Conservation (phyloP, 352 stramenopile genomes). For the Pythium aphanidermatum region DNA sequence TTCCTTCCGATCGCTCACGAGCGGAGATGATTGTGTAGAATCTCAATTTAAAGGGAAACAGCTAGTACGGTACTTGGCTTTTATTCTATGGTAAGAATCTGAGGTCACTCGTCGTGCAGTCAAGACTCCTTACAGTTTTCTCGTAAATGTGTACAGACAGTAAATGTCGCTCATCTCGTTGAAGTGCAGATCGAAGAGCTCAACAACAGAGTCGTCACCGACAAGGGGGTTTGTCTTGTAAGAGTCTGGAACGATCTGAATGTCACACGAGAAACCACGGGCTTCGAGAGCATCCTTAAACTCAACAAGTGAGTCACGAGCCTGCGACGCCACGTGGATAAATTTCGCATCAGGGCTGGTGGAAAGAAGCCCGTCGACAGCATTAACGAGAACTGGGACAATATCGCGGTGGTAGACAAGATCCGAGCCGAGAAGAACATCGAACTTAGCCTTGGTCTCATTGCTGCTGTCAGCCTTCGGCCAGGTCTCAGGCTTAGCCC, state of each 20-base stretch:
- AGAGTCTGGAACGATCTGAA: constrained; percentile 65
- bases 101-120: no score
- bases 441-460: constrained; percentile 42
- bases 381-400: constrained; percentile 66
- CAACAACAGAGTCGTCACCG: constrained; percentile 45
- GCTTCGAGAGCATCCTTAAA: constrained; percentile 77
- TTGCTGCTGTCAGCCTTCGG: constrained; percentile 23
- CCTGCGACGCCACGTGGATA: constrained; percentile 74
- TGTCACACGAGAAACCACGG: constrained; percentile 51
- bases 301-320: constrained; percentile 70
- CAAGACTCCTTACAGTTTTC: constrained; percentile 21
- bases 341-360: constrained; percentile 40
- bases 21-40: constrained; percentile 6
- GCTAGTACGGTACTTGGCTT: no score
- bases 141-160: constrained; percentile 81
- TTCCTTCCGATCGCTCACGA: not conserved
- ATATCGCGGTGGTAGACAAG: constrained; percentile 85
- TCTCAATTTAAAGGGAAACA: no score
- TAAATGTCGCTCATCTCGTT: constrained; percentile 89
- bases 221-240: constrained; percentile 86
- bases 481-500: constrained; percentile 72
- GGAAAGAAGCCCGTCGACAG: constrained; percentile 65
- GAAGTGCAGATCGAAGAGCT: constrained; percentile 84
- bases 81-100: constrained; percentile 3
- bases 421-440: constrained; percentile 78